These are phyloP conservation scores for Hebeloma cylindrosporum DNA, from an alignment of 768 basidiomycete species.

Conservation along the genomic window DNA sequence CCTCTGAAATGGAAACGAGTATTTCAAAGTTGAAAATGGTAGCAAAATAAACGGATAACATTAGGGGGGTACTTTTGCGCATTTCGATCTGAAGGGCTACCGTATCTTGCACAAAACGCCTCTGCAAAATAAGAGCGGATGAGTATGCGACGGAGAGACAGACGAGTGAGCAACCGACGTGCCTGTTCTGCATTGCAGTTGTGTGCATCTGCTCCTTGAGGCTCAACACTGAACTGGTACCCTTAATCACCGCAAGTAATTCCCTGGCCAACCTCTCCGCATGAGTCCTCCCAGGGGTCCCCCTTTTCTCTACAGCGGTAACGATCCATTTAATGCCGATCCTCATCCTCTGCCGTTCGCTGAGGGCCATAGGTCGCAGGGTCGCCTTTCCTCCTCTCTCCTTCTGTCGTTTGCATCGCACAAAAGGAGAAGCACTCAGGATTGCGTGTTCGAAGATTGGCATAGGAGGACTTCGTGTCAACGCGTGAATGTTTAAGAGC, in stretches of 20 bases:
- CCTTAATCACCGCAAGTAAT: slow-evolving; percentile 68
- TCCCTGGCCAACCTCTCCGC: slow-evolving; percentile 79
- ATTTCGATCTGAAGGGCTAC: too few species aligned
- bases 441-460: slow-evolving; percentile 80
- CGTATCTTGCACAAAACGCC: too few species aligned
- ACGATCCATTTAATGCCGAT: slow-evolving; percentile 74
- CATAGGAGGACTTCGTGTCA: slow-evolving; percentile 76
- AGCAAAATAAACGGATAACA: too few species aligned
- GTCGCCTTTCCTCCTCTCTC: slow-evolving; percentile 66
- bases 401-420: slow-evolving; percentile 58
- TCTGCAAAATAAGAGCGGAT: too few species aligned
- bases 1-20: too few species aligned
- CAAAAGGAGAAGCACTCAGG: slow-evolving; percentile 64
- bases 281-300: slow-evolving; percentile 53
- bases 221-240: slow-evolving; percentile 56
- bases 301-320: slow-evolving; percentile 55
- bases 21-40: too few species aligned
- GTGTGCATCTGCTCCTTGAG: slow-evolving; percentile 65
- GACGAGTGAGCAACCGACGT: slow-evolving; percentile 26
- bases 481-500: slow-evolving; percentile 68
- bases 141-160: not conserved
- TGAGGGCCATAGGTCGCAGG: slow-evolving; percentile 67
- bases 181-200: slow-evolving; percentile 79
- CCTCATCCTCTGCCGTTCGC: slow-evolving; percentile 76
- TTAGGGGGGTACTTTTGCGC: too few species aligned